A percentile compares a stretch with the other conserved stretches of the same genome.
These are phyloP conservation scores for Venturiaceae sp. DNA, from an alignment of 2,329 filamentous ascomycete genomes.

Conservation along the genomic window DNA sequence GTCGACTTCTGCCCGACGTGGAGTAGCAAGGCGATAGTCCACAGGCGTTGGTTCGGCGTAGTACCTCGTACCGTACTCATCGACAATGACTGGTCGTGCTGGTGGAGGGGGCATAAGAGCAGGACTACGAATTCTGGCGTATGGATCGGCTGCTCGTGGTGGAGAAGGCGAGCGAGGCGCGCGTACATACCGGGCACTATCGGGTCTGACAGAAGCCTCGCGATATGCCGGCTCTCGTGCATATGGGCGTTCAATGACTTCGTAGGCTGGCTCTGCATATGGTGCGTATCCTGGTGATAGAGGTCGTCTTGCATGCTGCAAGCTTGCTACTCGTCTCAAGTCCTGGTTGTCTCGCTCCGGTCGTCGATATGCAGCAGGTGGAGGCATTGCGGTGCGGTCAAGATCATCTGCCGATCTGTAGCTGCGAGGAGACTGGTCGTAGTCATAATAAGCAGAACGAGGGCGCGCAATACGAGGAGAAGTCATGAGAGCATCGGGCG, in stretches of 20 bases:
- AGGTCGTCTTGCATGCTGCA: conserved; percentile 35
- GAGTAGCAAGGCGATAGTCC: not conserved
- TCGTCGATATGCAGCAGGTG: conserved; percentile 24
- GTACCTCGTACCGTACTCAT: conserved; percentile 77
- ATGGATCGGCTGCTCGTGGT: conserved; percentile 22
- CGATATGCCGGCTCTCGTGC: conserved; percentile 22
- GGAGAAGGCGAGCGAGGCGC: conserved; percentile 31
- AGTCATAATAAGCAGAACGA: conserved; percentile 21
- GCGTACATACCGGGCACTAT: conserved; percentile 21
- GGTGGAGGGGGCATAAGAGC: conserved; percentile 34
- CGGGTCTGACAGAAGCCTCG: conserved; percentile 27
- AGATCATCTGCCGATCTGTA: conserved; percentile 34
- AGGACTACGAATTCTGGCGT: conserved; percentile 9
- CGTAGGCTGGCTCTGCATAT: conserved; percentile 22
- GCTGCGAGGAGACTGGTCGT: conserved; percentile 17
- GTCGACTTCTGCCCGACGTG: not conserved
- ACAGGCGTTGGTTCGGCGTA: conserved; percentile 31
- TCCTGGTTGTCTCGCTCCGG: conserved; percentile 34
- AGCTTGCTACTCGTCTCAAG: conserved; percentile 35
- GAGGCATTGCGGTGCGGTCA: conserved; percentile 27
- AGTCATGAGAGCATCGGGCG: not conserved
- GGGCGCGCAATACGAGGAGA: conserved; percentile 3
- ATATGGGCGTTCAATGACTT: conserved; percentile 27
- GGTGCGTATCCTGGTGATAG: conserved; percentile 31
- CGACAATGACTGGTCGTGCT: conserved; percentile 62